These are phyloP conservation scores for Aspergillus melleus DNA, from an alignment of 2,329 filamentous ascomycete species.

Conservation along the genomic window DNA sequence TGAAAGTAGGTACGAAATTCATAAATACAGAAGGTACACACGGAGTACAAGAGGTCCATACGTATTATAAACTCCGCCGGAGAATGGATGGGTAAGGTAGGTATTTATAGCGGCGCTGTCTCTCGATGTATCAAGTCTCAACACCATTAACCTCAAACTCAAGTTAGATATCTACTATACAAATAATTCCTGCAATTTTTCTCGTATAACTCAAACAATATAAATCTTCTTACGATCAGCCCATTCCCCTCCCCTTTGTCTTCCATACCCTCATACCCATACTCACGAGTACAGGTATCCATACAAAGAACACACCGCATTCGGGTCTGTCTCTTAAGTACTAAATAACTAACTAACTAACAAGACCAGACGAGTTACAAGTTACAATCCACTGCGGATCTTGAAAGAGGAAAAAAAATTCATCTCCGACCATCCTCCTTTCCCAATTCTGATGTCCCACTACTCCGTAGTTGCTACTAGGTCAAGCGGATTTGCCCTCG, in stretches of 20 bases:
- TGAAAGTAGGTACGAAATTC: not conserved
- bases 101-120: not conserved
- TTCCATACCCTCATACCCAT: not conserved
- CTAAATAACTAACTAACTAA: not conserved
- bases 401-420: slow-evolving; percentile 4
- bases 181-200: too few relatives aligned
- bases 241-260: not conserved
- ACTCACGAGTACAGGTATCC: too few relatives aligned
- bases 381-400: slow-evolving; percentile 25
- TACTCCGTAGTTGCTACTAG: not conserved
- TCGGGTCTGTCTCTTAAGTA: slow-evolving; percentile 6
- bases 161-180: too few relatives aligned
- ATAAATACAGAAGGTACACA: not conserved
- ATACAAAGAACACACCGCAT: slow-evolving; percentile 14
- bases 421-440: not conserved
- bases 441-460: not conserved
- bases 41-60: too few relatives aligned
- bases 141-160: not conserved
- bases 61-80: not conserved
- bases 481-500: not conserved
- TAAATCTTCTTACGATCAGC: not conserved
- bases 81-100: not conserved
- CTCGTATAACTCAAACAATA: too few relatives aligned
- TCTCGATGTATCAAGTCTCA: not conserved
- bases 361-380: slow-evolving; percentile 4